Percentiles rank a stretch among this genome's conserved stretches.
These are phyloP conservation scores for Yarrowia divulgata DNA, from an alignment of 805 yeast genomes.

Conservation along the genomic window DNA sequence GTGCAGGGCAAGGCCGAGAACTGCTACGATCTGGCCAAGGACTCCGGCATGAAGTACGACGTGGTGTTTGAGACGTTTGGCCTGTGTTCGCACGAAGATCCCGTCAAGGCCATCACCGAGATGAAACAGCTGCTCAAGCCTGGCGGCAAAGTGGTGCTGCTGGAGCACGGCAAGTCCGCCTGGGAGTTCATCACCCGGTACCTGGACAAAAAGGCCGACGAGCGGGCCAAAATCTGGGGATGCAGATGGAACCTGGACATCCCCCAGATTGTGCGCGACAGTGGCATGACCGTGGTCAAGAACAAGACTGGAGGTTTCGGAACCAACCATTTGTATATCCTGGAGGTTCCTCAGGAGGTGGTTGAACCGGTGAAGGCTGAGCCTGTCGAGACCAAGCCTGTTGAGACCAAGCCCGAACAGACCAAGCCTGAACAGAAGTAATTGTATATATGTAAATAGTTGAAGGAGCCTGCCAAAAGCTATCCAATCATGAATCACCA, in stretches of 20 bases:
- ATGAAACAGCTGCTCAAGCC: slow-evolving; percentile 79
- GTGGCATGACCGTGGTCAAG: slow-evolving; percentile 82
- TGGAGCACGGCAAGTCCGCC: slow-evolving; percentile 92
- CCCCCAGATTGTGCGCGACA: slow-evolving; percentile 80
- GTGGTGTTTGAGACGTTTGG: slow-evolving; percentile 95
- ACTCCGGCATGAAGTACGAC: slow-evolving; percentile 67
- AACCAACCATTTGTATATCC: slow-evolving; percentile 65
- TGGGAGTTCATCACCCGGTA: slow-evolving; percentile 79
- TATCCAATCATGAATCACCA: no score
- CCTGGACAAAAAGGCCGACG: slow-evolving; percentile 81
- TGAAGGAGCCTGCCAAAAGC: not conserved
- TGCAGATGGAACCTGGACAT: slow-evolving; percentile 97
- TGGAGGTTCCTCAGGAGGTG: slow-evolving; percentile 40
- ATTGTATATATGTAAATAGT: slow-evolving; percentile 37
- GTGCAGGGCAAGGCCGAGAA: slow-evolving; percentile 92
- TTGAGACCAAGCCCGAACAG: not conserved
- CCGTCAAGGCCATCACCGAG: slow-evolving; percentile 78
- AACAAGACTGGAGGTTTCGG: slow-evolving; percentile 88
- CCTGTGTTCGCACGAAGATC: slow-evolving; percentile 93
- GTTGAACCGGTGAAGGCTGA: not conserved
- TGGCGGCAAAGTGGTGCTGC: slow-evolving; percentile 83
- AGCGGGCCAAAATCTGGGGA: slow-evolving; percentile 90
- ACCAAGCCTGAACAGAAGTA: slow-evolving; percentile 1
- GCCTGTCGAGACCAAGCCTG: not conserved
- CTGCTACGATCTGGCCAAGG: slow-evolving; percentile 62